Base-by-base conservation (phyloP, 352 stramenopile species). In the Phytophthora megakarya region DNA sequence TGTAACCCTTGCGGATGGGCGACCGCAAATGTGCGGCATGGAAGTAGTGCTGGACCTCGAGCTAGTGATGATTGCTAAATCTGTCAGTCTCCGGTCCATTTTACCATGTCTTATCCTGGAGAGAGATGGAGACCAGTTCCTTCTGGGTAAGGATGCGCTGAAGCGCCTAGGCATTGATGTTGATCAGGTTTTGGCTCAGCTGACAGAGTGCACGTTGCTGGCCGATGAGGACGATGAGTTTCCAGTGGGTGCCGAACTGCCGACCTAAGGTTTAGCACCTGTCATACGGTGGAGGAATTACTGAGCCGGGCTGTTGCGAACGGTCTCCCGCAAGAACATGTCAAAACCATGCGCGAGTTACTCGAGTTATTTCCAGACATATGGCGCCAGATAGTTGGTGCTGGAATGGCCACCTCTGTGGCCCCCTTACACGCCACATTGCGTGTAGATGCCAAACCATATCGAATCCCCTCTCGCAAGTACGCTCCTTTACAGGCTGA, bases 11-110 rank as follows among this genome's bases (percentile, higher is more conserved):
- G 26, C 26, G 26, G 26, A 32, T 32, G 26, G 26, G 26, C 26
- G 45, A 30, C 16, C 16, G 35, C 7, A 23, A 42, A 5, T 23
- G 18, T 60, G 51, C 18, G 26, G 4, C 21, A 19, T 37, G 18
- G 39, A 60, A 50, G 15, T 60, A 7, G 12, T 50, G 16, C 38
- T 60, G 16, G 51, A 66, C 18, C 13, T 60, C 4, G 42, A 60
- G 48, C 35, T 66, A 25, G 18, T 19, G 25, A 59, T 48, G 9
- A 32, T 32, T 32, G 4, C 10, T 33, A 43, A 18, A 47, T 10
- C 26, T 32, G 26, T 32, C 26, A 4, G 9, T 9, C 26, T 32
- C 26, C 4, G 5, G 26, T 4, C 26, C 9, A 32, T 32, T 32
- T n/a, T n/a, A n/a, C 26, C 26, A 9, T 28, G 11, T 61, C 22